These are phyloP conservation scores for Colletotrichum paranaense DNA, from an alignment of 2,329 filamentous ascomycete genomes.

Conservation along the genomic window DNA sequence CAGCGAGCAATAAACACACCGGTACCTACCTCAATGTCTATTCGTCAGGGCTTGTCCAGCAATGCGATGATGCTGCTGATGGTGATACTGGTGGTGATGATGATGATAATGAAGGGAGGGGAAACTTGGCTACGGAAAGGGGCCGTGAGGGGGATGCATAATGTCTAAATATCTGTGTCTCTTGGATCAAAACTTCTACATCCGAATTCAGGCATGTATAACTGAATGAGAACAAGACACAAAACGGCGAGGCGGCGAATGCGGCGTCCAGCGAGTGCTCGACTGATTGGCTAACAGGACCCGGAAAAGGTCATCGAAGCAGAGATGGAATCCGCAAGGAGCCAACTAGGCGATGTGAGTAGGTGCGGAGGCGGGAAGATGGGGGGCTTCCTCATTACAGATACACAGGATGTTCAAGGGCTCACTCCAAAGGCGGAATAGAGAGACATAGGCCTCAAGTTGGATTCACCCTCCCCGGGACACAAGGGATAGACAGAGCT, in stretches of 20 bases:
- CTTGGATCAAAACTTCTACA: neutral
- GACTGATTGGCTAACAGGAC: neutral
- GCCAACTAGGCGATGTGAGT: neutral
- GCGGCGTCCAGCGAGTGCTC: constrained; percentile 1
- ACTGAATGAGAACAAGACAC: constrained; percentile 6
- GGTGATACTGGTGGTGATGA: neutral
- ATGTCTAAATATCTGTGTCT: constrained; percentile 12
- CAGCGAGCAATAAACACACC: constrained; percentile 1
- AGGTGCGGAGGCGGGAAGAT: constrained; percentile 18
- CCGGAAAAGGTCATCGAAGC: neutral
- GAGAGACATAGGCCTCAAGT: neutral
- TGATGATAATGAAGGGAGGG: neutral
- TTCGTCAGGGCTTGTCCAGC: constrained; percentile 13
- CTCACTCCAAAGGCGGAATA: neutral
- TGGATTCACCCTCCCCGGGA: neutral
- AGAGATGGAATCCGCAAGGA: constrained; percentile 5
- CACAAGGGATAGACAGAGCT: constrained; percentile 5
- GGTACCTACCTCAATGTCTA: constrained; percentile 27
- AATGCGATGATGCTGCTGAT: neutral
- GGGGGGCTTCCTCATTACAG: constrained; percentile 5
- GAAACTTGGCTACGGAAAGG: neutral
- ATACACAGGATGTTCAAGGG: neutral
- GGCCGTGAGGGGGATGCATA: neutral
- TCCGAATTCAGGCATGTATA: constrained; percentile 13
- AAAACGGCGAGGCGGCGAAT: constrained; percentile 30